Conservation (phyloP, 1,284 basidiomycete species). For the Anthracocystis setariae region DNA sequence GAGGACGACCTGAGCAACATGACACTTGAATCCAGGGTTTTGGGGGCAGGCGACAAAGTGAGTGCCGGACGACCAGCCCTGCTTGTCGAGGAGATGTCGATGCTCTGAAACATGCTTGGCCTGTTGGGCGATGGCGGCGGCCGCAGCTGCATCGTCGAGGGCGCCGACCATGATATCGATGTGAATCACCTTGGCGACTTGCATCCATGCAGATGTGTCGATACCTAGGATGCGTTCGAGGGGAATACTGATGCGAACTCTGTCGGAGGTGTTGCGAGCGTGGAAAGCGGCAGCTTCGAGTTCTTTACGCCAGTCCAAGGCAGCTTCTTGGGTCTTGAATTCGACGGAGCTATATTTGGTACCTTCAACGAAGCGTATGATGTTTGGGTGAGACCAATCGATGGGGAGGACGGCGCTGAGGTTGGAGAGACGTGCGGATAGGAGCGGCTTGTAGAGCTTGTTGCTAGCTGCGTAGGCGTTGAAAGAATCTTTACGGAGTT, state of each 20-base stretch:
- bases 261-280: constrained; percentile 50
- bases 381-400: constrained; percentile 41
- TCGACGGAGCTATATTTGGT: constrained; percentile 45
- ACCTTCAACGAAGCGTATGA: constrained; percentile 47
- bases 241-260: constrained; percentile 55
- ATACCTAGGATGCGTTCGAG: constrained; percentile 51
- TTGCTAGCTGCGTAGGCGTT: constrained; percentile 55
- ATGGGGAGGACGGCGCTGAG: constrained; percentile 51
- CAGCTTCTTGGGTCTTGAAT: constrained; percentile 60
- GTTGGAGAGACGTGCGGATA: constrained; percentile 49
- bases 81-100: constrained; percentile 22
- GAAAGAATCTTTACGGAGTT: constrained; percentile 51
- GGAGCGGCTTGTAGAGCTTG: constrained; percentile 57
- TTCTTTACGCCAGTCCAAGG: constrained; percentile 54
- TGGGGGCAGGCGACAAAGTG: constrained; percentile 31
- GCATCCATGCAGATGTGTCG: constrained; percentile 31
- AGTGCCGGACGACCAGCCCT: constrained; percentile 26
- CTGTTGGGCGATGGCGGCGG: background rate
- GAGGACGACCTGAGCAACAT: constrained; percentile 34
- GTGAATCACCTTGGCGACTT: constrained; percentile 48
- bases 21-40: constrained; percentile 40
- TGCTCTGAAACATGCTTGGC: constrained; percentile 14
- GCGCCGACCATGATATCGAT: constrained; percentile 34
- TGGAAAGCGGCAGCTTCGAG: constrained; percentile 51
- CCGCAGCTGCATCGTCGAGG: constrained; percentile 15